Percentiles rank a stretch among this genome's conserved stretches.
Evolutionary conservation across 169 alveolate species (phyloP).

Genomic region (Cryptosporidium xiaoi): DNA sequence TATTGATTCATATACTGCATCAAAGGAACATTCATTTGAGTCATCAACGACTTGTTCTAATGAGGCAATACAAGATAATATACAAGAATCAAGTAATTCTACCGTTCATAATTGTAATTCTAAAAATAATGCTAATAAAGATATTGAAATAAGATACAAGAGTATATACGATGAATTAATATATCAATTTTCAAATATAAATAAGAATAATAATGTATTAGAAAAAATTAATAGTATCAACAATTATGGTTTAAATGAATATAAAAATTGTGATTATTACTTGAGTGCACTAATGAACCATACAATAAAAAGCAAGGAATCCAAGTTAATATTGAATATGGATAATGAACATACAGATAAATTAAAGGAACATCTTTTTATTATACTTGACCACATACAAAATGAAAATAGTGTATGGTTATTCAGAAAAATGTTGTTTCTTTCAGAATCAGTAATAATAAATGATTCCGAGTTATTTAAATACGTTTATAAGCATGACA

Average conservation of each 20-base stretch:
- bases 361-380: slow-evolving; percentile 3
- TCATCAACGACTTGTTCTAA: slow-evolving; percentile 60
- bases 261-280: slow-evolving; percentile 32
- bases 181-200: neutral
- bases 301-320: neutral
- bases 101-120: neutral
- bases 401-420: slow-evolving; percentile 17
- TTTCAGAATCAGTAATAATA: slow-evolving; percentile 30
- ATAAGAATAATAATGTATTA: neutral
- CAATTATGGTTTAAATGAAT: slow-evolving; percentile 8
- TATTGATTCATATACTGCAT: neutral
- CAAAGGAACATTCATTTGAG: slow-evolving; percentile 20
- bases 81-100: neutral
- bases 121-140: neutral
- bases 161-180: neutral
- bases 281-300: slow-evolving; percentile 20
- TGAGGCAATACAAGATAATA: neutral
- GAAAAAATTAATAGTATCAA: neutral
- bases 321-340: slow-evolving; percentile 7
- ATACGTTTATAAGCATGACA: slow-evolving; percentile 34
- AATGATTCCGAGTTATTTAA: slow-evolving; percentile 22
- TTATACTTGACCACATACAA: slow-evolving; percentile 27
- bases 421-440: slow-evolving; percentile 44
- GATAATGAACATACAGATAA: neutral
- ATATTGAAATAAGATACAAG: neutral